Percentiles rank a stretch among this genome's conserved stretches.
These are phyloP conservation scores for Camillea tinctor DNA, from an alignment of 2,329 filamentous ascomycete genomes.

Conservation along the genomic window DNA sequence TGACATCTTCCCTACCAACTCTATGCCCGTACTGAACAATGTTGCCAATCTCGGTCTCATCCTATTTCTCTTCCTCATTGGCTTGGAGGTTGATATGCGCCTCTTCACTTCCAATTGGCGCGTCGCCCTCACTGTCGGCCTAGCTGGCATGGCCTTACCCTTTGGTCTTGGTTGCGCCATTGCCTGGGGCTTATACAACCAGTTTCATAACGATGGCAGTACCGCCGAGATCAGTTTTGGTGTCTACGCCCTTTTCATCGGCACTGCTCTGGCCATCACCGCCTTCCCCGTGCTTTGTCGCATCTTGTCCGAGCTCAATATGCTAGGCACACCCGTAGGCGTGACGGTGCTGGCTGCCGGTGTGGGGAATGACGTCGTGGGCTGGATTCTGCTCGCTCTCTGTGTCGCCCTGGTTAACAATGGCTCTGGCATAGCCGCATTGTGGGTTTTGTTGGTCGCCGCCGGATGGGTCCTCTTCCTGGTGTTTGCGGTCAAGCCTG, in stretches of 20 bases:
- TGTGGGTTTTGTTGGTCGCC: constrained; percentile 78
- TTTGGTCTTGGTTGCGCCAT: constrained; percentile 71
- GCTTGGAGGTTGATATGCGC: constrained; percentile 70
- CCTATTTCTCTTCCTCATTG: constrained; percentile 73
- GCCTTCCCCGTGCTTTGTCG: constrained; percentile 89
- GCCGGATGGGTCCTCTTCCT: constrained; percentile 76
- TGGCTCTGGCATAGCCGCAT: constrained; percentile 73
- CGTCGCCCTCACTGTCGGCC: constrained; percentile 64
- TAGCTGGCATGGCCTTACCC: constrained; percentile 68
- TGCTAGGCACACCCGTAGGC: constrained; percentile 79
- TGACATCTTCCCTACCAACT: constrained; percentile 64
- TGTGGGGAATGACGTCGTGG: constrained; percentile 87
- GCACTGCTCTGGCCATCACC: constrained; percentile 90
- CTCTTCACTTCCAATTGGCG: constrained; percentile 70
- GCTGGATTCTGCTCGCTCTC: constrained; percentile 89
- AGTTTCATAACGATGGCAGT: constrained; percentile 49
- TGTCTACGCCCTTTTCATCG: constrained; percentile 70
- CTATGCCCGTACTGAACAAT: constrained; percentile 65
- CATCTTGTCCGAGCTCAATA: constrained; percentile 86
- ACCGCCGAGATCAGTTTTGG: constrained; percentile 35
- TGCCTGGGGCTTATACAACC: constrained; percentile 67
- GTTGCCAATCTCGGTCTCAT: constrained; percentile 72
- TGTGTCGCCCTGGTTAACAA: constrained; percentile 94
- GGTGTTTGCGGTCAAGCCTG: constrained; percentile 68
- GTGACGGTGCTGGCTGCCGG: constrained; percentile 89